Base-by-base conservation (phyloP, 441 rosid species). In the Corymbia calophylla region DNA sequence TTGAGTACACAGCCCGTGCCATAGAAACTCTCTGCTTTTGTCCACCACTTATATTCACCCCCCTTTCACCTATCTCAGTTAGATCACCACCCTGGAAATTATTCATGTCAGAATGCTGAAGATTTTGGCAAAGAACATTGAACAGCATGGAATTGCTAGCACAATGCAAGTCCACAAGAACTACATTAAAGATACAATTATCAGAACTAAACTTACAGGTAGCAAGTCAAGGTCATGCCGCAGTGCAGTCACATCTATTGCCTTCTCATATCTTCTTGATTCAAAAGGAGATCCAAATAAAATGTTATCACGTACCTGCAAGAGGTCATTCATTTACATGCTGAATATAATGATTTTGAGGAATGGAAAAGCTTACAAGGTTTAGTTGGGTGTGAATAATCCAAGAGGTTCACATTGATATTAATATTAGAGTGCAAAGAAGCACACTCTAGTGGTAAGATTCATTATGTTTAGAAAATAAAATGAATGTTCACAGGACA, bases 1-100 rank as follows among this genome's bases (percentile, higher is more conserved):
- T 92, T 90, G 99, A 94, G 91, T 97, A 97, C 70, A 96, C 96
- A 53, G 99, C 99, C 93, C 99, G 94, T 68, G 98, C 99, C 99
- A 97, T 95, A 89, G 99, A 97, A 89, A 97, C 98, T 94, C 99
- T 96, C 93, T 97, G 99, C 94, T 97, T 97, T 93, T 97, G 98
- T 90, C 99, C 99, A 89, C 99, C 99, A 90, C 99, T 97, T 90
- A 97, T 97, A 92, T 97, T 97, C 82, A 97, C 99, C 81, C 99
- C 99, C 92, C 99, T 96, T 93, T 97, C 99, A 92, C 97, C 99
- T 94, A 96, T 97, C 96, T 97, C 99, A 11, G 99, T 97, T 70
- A 97, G 95, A 94, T 97, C 98, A 91, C 98, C 97, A 49, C 99
- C 99, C 99, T 98, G 90, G 87, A 73, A 90, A 91, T 89, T 89